phyloP scores from a whole-genome alignment of 2,329 filamentous ascomycete species.

The Xylariaceae sp. region DNA sequence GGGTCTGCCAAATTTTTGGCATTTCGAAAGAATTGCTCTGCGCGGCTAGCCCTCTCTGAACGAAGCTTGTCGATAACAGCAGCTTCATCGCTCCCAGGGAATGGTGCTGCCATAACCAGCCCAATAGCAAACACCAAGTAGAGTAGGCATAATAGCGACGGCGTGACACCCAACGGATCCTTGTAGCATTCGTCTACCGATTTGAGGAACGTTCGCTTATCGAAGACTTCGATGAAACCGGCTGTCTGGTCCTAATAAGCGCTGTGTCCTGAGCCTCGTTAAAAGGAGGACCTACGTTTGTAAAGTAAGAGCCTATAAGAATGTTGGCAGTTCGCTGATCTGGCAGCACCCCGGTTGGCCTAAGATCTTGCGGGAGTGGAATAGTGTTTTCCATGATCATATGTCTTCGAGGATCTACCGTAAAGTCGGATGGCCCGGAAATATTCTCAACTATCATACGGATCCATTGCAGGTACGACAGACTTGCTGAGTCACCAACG shows the following conservation, averaged over 20 bases:
- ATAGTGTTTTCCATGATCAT: slow-evolving; percentile 53
- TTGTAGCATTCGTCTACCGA: slow-evolving; percentile 50
- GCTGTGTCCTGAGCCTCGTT: not conserved
- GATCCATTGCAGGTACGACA: slow-evolving; percentile 57
- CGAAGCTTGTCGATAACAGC: slow-evolving; percentile 47
- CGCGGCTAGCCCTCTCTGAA: slow-evolving; percentile 43
- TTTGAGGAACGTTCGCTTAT: slow-evolving; percentile 44
- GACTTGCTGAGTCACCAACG: slow-evolving; percentile 58
- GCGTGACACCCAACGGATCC: slow-evolving; percentile 45
- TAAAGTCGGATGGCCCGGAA: slow-evolving; percentile 53
- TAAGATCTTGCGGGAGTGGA: slow-evolving; percentile 39
- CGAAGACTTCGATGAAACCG: slow-evolving; percentile 58
- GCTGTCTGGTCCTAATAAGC: slow-evolving; percentile 43
- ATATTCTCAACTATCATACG: slow-evolving; percentile 55
- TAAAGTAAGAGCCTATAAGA: slow-evolving; percentile 56
- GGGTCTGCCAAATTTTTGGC: slow-evolving; percentile 49
- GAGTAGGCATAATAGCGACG: slow-evolving; percentile 53
- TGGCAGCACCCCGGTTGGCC: slow-evolving; percentile 50
- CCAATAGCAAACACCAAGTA: slow-evolving; percentile 62
- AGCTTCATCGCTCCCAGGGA: slow-evolving; percentile 44
- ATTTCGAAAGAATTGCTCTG: slow-evolving; percentile 60
- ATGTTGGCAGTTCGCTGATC: slow-evolving; percentile 49
- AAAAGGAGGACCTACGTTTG: slow-evolving; percentile 42
- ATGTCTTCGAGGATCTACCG: slow-evolving; percentile 51
- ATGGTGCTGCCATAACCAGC: slow-evolving; percentile 51